A percentile compares a stretch with the other conserved stretches of the same genome.
Evolutionary conservation across 2,329 filamentous ascomycete genomes (phyloP).

Genomic region (Aspergillus pseudotamarii): DNA sequence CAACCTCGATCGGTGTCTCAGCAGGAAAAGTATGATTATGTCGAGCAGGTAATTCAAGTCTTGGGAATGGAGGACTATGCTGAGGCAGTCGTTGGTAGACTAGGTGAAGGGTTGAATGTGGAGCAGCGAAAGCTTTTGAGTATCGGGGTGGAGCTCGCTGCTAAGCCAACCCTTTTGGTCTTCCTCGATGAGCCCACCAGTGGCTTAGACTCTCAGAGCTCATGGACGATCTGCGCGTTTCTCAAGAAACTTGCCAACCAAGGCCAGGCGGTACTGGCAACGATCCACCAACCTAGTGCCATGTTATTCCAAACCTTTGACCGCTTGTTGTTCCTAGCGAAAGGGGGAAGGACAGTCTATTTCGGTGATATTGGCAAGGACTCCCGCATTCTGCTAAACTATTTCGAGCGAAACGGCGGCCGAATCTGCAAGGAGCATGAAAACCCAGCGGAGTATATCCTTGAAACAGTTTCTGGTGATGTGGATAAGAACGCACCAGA

Average conservation of each 20-base stretch:
- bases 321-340: slow-evolving; percentile 59
- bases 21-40: slow-evolving; percentile 52
- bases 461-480: slow-evolving; percentile 55
- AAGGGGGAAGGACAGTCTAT: slow-evolving; percentile 64
- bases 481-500: slow-evolving; percentile 62
- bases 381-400: slow-evolving; percentile 55
- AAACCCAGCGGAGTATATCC: slow-evolving; percentile 66
- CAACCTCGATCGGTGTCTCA: not conserved
- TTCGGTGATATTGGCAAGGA: slow-evolving; percentile 64
- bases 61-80: slow-evolving; percentile 83
- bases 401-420: slow-evolving; percentile 64
- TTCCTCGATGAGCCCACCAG: slow-evolving; percentile 91
- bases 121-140: slow-evolving; percentile 71
- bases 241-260: slow-evolving; percentile 80
- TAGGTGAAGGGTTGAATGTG: slow-evolving; percentile 64
- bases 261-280: slow-evolving; percentile 83
- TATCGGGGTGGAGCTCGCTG: slow-evolving; percentile 85
- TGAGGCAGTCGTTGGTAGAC: slow-evolving; percentile 80
- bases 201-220: slow-evolving; percentile 82
- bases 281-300: slow-evolving; percentile 86
- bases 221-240: slow-evolving; percentile 65
- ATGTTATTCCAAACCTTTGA: slow-evolving; percentile 83
- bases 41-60: slow-evolving; percentile 76
- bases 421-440: slow-evolving; percentile 27
- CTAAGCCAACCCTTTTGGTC: slow-evolving; percentile 78